phyloP scores from a whole-genome alignment of 805 yeast species.

The Clavispora fructus region DNA sequence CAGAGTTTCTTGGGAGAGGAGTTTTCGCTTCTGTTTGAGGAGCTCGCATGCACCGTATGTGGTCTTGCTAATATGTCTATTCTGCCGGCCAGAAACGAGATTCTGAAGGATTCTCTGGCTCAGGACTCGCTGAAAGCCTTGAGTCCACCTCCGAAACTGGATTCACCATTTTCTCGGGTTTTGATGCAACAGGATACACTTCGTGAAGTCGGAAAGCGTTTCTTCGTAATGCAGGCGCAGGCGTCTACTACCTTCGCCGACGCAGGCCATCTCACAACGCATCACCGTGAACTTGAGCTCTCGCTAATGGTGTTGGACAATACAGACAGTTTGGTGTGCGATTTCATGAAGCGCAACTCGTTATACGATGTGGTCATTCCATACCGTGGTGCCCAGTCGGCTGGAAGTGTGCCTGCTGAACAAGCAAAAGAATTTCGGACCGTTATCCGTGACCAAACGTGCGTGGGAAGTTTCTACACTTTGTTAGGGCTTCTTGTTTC shows the following conservation, averaged over 20 bases:
- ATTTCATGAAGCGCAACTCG: conserved; percentile 28
- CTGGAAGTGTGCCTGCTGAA: conserved; percentile 10
- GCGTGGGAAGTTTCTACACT: conserved; percentile 34
- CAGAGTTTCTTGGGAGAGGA: conserved; percentile 22
- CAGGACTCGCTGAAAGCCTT: no score
- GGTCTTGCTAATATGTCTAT: conserved; percentile 24
- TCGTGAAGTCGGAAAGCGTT: conserved; percentile 22
- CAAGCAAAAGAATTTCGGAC: conserved; percentile 1
- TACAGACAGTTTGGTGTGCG: conserved; percentile 14
- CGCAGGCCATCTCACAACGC: conserved; percentile 23
- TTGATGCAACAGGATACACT: conserved; percentile 13
- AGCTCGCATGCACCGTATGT: conserved; percentile 22
- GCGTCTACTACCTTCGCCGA: conserved; percentile 25
- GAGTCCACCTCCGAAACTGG: not conserved
- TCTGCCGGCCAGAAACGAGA: not conserved
- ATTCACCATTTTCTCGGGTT: conserved; percentile 1
- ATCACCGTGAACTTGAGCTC: conserved; percentile 22
- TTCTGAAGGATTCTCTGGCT: no score
- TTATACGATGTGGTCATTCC: conserved; percentile 27
- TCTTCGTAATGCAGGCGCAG: conserved; percentile 20
- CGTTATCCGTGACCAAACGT: conserved; percentile 17
- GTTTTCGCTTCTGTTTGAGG: conserved; percentile 21
- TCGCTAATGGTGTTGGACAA: conserved; percentile 20
- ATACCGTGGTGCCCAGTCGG: conserved; percentile 23
- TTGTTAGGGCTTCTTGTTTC: conserved; percentile 30